Base-by-base conservation (phyloP, 1,139 yeast species). In the Torulaspora pretoriensis region DNA sequence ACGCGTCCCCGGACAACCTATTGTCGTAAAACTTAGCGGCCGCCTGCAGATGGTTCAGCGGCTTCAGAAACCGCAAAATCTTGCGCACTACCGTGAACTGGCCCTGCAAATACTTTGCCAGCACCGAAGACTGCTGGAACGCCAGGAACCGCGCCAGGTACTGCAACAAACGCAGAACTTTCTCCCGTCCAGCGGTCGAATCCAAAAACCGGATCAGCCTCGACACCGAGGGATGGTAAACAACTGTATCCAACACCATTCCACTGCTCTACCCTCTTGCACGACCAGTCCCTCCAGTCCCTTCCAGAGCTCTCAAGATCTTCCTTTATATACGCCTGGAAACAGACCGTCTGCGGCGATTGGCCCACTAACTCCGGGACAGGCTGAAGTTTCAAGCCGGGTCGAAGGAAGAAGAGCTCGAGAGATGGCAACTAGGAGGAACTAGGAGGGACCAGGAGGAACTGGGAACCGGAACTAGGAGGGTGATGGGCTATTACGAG, bases 31-130 rank as follows among this genome's bases (percentile, higher is more conserved):
- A 77, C 53, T 76, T 75, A 3, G 87, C 74, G 6, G 94, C 89
- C 12, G 79, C 74, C 59, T 83, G 82, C 48, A 85, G 64, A 64
- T 85, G 90, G 60, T 75, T 76, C 60, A 90, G 69, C 1, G 96
- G 96, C 69, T 89, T 90, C 55, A 89, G 78, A 62, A 83, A 81
- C 59, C 97, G 77, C 74, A 90, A 71, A 16, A 90, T 81, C 70
- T 90, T 90, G 65, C 97, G 80, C 49, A 88, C 75, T 5, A 57
- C 36, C 1, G 63, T 52, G 53, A 84, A 71, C 13, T 87, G 80
- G 30, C 83, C 73, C 52, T 82, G 80, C 40, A 65, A 64, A 64
- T 80, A 82, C 48, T 69, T 71, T 36, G 82, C 75, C 16, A 77
- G 61, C 40, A 74, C 73, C 42, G 71, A 67, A 19, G 89, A 89